Conservation (phyloP, 176 grass and related monocot species). For the Juncus inflexus region DNA sequence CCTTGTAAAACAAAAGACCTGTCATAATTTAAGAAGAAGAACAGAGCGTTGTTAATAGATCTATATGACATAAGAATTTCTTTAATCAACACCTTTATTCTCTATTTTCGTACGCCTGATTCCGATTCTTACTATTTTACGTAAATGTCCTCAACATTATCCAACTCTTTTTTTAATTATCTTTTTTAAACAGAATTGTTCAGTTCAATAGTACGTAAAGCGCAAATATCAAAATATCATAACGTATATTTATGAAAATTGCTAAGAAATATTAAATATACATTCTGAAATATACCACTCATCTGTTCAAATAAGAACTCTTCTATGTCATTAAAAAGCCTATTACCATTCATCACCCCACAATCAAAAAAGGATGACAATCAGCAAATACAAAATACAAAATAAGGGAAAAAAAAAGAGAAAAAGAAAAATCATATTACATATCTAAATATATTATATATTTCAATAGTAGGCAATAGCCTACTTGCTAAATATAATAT, state of each 20-base stretch:
- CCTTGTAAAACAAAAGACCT: too few relatives aligned
- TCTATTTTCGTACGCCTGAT: slow-evolving; percentile 9
- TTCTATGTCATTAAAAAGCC: not conserved
- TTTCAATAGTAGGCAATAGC: too few relatives aligned
- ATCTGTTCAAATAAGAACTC: slow-evolving; percentile 13
- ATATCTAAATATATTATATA: too few relatives aligned
- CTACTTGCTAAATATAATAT: too few relatives aligned
- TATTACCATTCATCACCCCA: slow-evolving; percentile 24
- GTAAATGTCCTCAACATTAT: slow-evolving; percentile 6
- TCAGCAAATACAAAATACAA: slow-evolving; percentile 17
- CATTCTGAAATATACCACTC: slow-evolving; percentile 13
- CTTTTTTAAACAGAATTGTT: not conserved
- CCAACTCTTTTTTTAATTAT: not conserved
- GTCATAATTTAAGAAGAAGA: too few relatives aligned
- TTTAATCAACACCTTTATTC: not conserved
- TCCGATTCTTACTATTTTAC: not conserved
- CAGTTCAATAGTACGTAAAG: not conserved
- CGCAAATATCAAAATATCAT: not conserved
- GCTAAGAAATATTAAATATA: too few relatives aligned
- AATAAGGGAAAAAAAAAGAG: not conserved
- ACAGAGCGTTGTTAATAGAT: too few relatives aligned
- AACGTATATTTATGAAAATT: too few relatives aligned
- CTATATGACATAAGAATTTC: slow-evolving; percentile 6
- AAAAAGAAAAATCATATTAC: too few relatives aligned
- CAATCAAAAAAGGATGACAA: slow-evolving; percentile 23